phyloP scores from a whole-genome alignment of 2,329 filamentous ascomycete genomes.

The Aspergillus jensenii region DNA sequence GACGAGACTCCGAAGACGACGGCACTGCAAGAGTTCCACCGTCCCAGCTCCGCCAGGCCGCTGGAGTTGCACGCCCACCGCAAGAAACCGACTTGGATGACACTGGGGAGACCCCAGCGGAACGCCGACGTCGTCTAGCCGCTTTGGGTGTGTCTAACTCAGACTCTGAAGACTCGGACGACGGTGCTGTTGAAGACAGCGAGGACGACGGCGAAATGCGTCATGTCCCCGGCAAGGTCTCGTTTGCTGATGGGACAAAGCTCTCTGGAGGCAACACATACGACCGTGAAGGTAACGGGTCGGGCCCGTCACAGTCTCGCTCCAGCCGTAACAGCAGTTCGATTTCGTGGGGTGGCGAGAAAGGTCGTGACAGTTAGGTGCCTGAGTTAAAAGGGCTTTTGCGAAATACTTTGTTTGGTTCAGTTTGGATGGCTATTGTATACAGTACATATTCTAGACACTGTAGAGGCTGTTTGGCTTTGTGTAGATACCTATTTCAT shows the following conservation, averaged over 20 bases:
- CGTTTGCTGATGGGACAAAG: slow-evolving; percentile 34
- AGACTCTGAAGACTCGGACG: slow-evolving; percentile 29
- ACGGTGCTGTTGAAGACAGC: slow-evolving; percentile 20
- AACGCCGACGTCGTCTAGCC: slow-evolving; percentile 47
- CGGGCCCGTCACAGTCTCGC: slow-evolving; percentile 14
- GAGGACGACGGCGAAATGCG: slow-evolving; percentile 24
- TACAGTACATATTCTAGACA: slow-evolving; percentile 9
- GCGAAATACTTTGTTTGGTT: background rate
- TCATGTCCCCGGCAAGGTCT: slow-evolving; percentile 26
- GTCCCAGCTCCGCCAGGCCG: slow-evolving; percentile 33
- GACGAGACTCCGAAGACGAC: slow-evolving; percentile 44
- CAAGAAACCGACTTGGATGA: slow-evolving; percentile 32
- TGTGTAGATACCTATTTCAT: slow-evolving; percentile 11
- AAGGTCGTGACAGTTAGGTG: slow-evolving; percentile 27
- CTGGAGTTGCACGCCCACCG: slow-evolving; percentile 27
- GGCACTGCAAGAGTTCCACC: slow-evolving; percentile 45
- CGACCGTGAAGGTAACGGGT: slow-evolving; percentile 12
- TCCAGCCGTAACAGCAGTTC: slow-evolving; percentile 23
- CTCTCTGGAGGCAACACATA: slow-evolving; percentile 23
- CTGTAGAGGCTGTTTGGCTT: slow-evolving; percentile 7
- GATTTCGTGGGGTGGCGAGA: slow-evolving; percentile 46
- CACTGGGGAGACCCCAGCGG: slow-evolving; percentile 46
- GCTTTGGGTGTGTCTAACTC: slow-evolving; percentile 40
- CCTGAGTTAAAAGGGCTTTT: background rate
- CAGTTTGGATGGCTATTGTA: background rate